Conservation (phyloP, 331 rosid genomes). For the Malus hybrid region DNA sequence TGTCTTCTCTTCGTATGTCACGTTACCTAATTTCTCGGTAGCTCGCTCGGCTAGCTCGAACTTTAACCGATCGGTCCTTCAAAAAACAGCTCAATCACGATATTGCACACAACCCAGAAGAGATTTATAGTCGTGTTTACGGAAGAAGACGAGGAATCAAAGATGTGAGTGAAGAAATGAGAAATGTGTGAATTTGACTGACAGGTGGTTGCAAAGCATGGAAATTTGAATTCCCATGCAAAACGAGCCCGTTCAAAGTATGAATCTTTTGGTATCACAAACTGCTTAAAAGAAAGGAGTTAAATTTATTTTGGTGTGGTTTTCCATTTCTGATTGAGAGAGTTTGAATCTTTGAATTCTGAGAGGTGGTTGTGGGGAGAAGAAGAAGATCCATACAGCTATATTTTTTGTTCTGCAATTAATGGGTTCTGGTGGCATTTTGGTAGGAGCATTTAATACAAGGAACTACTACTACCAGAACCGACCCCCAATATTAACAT, state of each 20-base stretch:
- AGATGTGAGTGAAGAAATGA: conserved; percentile 43
- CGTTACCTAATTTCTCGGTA: neutral
- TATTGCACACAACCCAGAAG: neutral
- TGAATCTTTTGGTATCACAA: conserved; percentile 15
- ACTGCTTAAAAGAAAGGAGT: neutral
- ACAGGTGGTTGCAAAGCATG: neutral
- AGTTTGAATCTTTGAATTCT: conserved; percentile 12
- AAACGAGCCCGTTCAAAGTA: conserved; percentile 14
- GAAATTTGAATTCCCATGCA: conserved; percentile 37
- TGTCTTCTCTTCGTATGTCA: conserved; percentile 7
- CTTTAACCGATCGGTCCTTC: neutral
- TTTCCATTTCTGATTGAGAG: neutral
- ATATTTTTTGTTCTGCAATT: conserved; percentile 15
- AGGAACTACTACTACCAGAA: conserved; percentile 27
- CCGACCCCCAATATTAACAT: conserved; percentile 23
- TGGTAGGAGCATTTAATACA: conserved; percentile 51
- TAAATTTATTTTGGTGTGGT: neutral
- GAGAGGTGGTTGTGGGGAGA: conserved; percentile 4
- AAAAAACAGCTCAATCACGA: neutral
- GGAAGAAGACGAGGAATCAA: conserved; percentile 12
- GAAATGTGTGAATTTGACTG: conserved; percentile 45
- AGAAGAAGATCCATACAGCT: neutral
- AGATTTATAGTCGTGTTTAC: neutral
- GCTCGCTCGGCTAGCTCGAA: neutral
- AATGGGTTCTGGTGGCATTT: conserved; percentile 44